Conservation (phyloP, 495 filamentous ascomycete genomes). For the Xylaria scruposa region DNA sequence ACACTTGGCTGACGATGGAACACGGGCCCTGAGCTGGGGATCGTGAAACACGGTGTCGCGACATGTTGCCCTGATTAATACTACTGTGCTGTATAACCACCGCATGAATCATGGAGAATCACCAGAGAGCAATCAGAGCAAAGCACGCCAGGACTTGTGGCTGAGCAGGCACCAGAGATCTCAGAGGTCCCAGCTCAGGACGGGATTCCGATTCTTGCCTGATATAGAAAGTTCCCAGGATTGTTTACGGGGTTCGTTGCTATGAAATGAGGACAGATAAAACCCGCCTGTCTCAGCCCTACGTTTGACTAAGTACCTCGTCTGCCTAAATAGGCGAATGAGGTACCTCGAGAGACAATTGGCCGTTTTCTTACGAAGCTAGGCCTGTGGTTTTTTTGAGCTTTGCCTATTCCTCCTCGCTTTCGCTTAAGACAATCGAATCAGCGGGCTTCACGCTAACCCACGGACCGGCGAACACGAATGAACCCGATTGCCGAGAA, state of each 20-base stretch:
- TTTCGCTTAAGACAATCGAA: slow-evolving; percentile 16
- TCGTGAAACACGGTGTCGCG: slow-evolving; percentile 24
- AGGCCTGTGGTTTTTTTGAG: neutral
- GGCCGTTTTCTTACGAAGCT: too few relatives aligned
- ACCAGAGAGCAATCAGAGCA: neutral
- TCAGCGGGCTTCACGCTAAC: slow-evolving; percentile 18
- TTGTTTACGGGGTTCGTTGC: slow-evolving; percentile 20
- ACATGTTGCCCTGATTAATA: neutral
- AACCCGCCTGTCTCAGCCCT: slow-evolving; percentile 15
- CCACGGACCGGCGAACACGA: slow-evolving; percentile 16
- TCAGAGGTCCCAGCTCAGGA: neutral
- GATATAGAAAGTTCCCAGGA: slow-evolving; percentile 1
- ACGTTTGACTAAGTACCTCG: slow-evolving; percentile 9
- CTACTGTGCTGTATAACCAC: neutral
- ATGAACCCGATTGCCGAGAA: slow-evolving; percentile 19
- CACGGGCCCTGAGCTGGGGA: neutral
- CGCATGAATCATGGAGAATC: neutral
- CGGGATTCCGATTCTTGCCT: neutral
- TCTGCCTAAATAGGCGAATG: neutral
- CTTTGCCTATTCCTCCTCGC: slow-evolving; percentile 12
- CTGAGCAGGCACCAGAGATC: slow-evolving; percentile 9
- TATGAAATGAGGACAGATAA: slow-evolving; percentile 5
- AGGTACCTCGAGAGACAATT: neutral
- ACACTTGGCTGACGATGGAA: neutral
- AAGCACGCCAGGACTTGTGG: slow-evolving; percentile 4